Evolutionary conservation across 1,284 basidiomycete species (phyloP).

Genomic region (Ganoderma sp.): DNA sequence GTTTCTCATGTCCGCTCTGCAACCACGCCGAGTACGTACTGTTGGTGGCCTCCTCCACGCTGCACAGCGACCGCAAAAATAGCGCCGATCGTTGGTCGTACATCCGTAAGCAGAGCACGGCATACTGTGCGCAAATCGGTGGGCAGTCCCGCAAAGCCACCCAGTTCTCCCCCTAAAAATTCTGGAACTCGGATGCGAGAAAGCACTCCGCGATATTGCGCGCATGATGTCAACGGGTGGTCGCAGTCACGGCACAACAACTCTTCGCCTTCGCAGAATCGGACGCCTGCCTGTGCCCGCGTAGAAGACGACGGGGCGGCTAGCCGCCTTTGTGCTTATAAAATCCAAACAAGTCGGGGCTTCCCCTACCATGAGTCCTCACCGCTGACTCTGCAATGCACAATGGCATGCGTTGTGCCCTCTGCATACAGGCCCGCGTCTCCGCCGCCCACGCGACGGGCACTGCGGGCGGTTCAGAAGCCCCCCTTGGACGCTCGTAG

Average conservation of each 20-base stretch:
- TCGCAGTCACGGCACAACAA: neutral
- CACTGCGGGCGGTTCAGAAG: neutral
- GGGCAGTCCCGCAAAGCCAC: neutral
- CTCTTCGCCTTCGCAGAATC: neutral
- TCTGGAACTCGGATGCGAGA: conserved; percentile 2
- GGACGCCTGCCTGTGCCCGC: neutral
- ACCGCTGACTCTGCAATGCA: neutral
- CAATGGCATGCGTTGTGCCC: neutral
- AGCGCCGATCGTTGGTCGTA: neutral
- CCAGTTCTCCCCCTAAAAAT: neutral
- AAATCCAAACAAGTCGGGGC: neutral
- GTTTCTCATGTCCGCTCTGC: neutral
- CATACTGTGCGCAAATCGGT: neutral
- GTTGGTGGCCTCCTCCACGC: neutral
- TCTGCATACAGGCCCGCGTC: neutral
- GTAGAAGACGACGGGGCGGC: neutral
- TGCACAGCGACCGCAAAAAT: neutral
- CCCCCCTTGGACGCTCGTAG: conserved; percentile 18
- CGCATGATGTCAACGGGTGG: neutral
- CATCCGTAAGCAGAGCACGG: neutral
- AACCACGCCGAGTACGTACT: neutral
- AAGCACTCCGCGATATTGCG: neutral
- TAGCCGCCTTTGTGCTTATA: neutral
- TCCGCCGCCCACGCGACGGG: neutral
- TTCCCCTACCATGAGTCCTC: neutral